Conservation (phyloP, 169 alveolate genomes). For the Cryptosporidium sp. region DNA sequence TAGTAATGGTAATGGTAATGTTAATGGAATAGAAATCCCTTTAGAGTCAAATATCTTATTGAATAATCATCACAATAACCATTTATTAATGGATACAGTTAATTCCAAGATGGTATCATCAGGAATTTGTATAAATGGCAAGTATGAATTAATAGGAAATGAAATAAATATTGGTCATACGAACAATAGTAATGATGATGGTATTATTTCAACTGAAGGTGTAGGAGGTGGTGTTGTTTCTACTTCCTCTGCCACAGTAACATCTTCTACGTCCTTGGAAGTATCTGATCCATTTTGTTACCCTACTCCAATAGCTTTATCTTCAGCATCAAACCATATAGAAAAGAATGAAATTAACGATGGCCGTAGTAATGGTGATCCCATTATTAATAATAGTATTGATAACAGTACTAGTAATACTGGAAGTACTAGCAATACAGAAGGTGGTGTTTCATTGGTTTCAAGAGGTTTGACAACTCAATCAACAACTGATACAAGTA, state of each 20-base stretch:
- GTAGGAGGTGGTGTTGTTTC: conserved; percentile 46
- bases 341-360: background rate
- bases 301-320: background rate
- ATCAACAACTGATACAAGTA: conserved; percentile 74
- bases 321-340: background rate
- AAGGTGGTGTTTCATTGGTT: conserved; percentile 23
- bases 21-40: background rate
- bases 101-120: background rate
- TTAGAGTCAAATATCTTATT: conserved; percentile 9
- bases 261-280: conserved; percentile 9
- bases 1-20: background rate
- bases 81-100: background rate
- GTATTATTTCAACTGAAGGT: conserved; percentile 9
- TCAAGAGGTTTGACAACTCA: conserved; percentile 71
- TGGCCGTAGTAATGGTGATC: background rate
- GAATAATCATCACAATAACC: background rate
- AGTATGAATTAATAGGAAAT: conserved; percentile 14
- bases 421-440: background rate
- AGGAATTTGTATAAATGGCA: background rate
- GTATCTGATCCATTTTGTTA: background rate
- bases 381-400: background rate
- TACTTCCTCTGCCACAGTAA: conserved; percentile 9
- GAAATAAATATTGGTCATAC: background rate
- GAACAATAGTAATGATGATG: background rate
- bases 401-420: background rate